A percentile compares a stretch with the other conserved stretches of the same genome.
phyloP scores from a whole-genome alignment of 2,329 filamentous ascomycete genomes.

The Penicillium sp. region DNA sequence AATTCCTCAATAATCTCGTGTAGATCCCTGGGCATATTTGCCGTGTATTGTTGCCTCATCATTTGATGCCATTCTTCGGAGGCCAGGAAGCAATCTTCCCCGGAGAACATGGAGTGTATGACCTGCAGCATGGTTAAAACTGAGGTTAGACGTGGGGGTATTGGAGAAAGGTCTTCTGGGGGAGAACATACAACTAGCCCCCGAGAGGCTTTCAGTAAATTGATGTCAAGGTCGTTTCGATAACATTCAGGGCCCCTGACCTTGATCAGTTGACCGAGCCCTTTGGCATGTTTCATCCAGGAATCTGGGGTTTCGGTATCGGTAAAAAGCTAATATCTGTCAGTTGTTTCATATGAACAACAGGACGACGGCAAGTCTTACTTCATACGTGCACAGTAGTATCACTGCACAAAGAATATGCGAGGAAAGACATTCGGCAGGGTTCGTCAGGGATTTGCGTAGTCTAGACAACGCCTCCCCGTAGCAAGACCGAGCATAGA shows the following conservation, averaged over 20 bases:
- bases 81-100: slow-evolving; percentile 30
- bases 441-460: slow-evolving; percentile 23
- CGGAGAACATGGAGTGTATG: slow-evolving; percentile 37
- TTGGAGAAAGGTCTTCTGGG: not conserved
- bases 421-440: slow-evolving; percentile 27
- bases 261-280: slow-evolving; percentile 29
- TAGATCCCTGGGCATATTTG: slow-evolving; percentile 14
- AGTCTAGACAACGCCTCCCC: slow-evolving; percentile 29
- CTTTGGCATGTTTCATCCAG: slow-evolving; percentile 38
- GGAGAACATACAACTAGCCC: slow-evolving; percentile 30
- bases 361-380: slow-evolving; percentile 5
- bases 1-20: slow-evolving; percentile 31
- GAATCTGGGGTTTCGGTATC: slow-evolving; percentile 28
- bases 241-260: slow-evolving; percentile 29
- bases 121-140: slow-evolving; percentile 25
- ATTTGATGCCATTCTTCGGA: slow-evolving; percentile 30
- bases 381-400: slow-evolving; percentile 36
- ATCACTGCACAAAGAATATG: slow-evolving; percentile 35
- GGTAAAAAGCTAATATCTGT: slow-evolving; percentile 27
- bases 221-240: slow-evolving; percentile 25
- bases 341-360: not conserved
- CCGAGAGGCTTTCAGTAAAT: slow-evolving; percentile 30
- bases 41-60: slow-evolving; percentile 28
- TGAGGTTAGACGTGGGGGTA: not conserved
- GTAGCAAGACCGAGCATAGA: slow-evolving; percentile 31